Conservation (phyloP, 169 alveolate species). For the Condylostoma magnum region DNA sequence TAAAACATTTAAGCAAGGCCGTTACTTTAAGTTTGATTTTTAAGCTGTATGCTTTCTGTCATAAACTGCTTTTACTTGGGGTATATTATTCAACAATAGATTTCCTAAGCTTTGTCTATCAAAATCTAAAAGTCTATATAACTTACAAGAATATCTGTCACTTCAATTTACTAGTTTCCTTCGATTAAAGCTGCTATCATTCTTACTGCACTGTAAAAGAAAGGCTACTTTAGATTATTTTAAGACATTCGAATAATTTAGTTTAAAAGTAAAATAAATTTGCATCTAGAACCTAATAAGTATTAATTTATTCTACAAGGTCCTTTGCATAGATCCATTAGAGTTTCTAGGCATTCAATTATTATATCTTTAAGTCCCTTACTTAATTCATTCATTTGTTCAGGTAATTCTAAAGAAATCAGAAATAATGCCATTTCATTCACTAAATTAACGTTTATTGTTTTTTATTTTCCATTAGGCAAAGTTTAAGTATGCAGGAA, state of each 20-base stretch:
- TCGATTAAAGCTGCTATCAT: neutral
- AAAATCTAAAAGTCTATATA: conserved; percentile 5
- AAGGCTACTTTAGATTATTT: neutral
- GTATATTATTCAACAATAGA: neutral
- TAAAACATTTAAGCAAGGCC: too few species aligned
- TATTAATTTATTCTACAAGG: conserved; percentile 24
- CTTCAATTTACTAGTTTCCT: conserved; percentile 14
- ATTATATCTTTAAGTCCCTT: conserved; percentile 3
- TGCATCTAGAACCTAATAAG: conserved; percentile 8
- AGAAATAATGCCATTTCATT: conserved; percentile 16
- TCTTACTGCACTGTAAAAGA: neutral
- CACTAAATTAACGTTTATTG: conserved; percentile 12
- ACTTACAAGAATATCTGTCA: neutral
- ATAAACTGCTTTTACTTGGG: too few species aligned
- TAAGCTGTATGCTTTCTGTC: too few species aligned
- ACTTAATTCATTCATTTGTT: neutral
- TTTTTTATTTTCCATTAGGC: neutral
- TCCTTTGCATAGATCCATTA: conserved; percentile 29
- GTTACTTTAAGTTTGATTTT: too few species aligned
- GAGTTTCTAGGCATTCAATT: conserved; percentile 3
- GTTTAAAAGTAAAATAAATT: conserved; percentile 6
- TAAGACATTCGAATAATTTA: neutral
- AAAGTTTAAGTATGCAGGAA: neutral
- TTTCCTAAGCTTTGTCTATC: neutral
- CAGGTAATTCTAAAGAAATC: conserved; percentile 7